These are phyloP conservation scores for Gossypium schwendimanii DNA, from an alignment of 441 rosid species.

Conservation along the genomic window DNA sequence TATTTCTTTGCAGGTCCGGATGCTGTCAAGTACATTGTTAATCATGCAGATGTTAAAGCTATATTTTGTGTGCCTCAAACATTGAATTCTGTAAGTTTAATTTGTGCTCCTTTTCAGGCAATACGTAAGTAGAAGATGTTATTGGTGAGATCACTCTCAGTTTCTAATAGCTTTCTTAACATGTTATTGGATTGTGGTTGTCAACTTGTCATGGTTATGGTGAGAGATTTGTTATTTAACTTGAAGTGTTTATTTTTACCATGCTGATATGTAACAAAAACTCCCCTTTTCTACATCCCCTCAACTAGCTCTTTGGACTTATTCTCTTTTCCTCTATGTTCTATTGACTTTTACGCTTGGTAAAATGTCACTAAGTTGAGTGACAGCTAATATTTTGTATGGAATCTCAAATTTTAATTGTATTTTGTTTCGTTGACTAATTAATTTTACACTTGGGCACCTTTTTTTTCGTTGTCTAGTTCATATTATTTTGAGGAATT, in stretches of 20 bases:
- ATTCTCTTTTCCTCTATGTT: too few species aligned
- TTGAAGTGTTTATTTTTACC: not conserved
- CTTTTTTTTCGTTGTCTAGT: not conserved
- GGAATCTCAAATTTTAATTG: not conserved
- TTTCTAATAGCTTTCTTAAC: not conserved
- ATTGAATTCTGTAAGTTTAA: conserved; percentile 54
- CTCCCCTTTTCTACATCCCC: too few species aligned
- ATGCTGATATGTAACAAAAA: too few species aligned
- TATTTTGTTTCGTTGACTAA: not conserved
- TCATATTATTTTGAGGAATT: conserved; percentile 11
- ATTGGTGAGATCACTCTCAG: not conserved
- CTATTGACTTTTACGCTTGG: too few species aligned
- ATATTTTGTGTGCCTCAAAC: conserved; percentile 90
- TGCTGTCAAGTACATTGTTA: conserved; percentile 83
- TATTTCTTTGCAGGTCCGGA: conserved; percentile 74
- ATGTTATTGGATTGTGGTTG: not conserved
- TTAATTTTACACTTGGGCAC: not conserved
- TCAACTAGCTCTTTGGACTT: too few species aligned
- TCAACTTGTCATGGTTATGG: not conserved
- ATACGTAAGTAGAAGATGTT: not conserved
- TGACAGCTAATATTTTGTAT: too few species aligned
- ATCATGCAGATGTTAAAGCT: conserved; percentile 82
- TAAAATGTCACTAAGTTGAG: too few species aligned
- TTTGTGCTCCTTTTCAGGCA: not conserved
- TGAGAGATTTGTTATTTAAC: not conserved